These are phyloP conservation scores for Phialophora expanda DNA, from an alignment of 2,329 filamentous ascomycete genomes.

Conservation along the genomic window DNA sequence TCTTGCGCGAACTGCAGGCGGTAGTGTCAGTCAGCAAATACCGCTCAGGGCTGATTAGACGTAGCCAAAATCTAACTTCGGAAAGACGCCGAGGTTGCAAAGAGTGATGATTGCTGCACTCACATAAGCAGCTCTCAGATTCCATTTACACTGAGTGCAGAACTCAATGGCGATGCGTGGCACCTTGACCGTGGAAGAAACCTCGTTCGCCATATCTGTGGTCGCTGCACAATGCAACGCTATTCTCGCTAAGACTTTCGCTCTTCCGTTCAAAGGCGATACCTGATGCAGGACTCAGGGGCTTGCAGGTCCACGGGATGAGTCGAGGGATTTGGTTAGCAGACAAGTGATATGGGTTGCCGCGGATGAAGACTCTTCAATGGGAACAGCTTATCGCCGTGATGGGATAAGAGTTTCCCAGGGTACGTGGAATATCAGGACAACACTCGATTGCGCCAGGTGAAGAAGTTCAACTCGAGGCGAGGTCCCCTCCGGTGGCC, in stretches of 20 bases:
- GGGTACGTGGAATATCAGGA: background rate
- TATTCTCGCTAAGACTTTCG: background rate
- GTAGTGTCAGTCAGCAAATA: slow-evolving; percentile 18
- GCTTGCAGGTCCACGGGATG: background rate
- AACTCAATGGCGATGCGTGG: slow-evolving; percentile 86
- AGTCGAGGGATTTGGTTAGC: background rate
- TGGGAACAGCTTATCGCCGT: background rate
- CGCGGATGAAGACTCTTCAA: background rate
- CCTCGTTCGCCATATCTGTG: slow-evolving; percentile 18
- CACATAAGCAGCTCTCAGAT: slow-evolving; percentile 85
- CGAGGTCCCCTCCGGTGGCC: background rate
- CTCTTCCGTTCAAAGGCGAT: background rate
- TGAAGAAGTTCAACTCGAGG: background rate
- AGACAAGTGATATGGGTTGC: background rate
- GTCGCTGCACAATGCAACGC: background rate
- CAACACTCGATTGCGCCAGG: background rate
- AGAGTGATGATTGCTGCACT: slow-evolving; percentile 40
- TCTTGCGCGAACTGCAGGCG: slow-evolving; percentile 83
- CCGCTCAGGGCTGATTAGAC: background rate
- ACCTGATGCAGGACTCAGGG: slow-evolving; percentile 12
- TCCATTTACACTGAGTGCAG: slow-evolving; percentile 94
- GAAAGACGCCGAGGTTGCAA: background rate
- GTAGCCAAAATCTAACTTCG: background rate
- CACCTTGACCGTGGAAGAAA: slow-evolving; percentile 47
- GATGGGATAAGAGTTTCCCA: background rate